These are phyloP conservation scores for Kentomonas sorsogonicus DNA, from an alignment of 208 protist species.

Conservation along the genomic window DNA sequence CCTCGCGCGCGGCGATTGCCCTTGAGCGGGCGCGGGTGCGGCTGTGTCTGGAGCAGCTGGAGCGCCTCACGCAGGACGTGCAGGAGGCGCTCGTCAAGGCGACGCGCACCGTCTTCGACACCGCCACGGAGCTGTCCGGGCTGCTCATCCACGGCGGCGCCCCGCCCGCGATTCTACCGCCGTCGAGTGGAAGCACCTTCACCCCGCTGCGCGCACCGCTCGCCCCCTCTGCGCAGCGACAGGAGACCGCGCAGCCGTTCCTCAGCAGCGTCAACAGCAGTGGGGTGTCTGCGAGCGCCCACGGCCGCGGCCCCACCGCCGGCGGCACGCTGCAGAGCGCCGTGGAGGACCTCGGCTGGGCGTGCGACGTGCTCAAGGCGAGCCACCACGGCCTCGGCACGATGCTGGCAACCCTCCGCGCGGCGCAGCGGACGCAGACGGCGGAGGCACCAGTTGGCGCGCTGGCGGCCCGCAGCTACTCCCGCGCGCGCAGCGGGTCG, in stretches of 20 bases:
- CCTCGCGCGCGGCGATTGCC: conserved; percentile 26
- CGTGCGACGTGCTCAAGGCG: conserved; percentile 63
- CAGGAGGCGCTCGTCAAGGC: conserved; percentile 35
- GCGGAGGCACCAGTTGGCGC: conserved; percentile 7
- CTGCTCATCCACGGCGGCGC: not conserved
- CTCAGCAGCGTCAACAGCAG: not conserved
- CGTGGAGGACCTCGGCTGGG: conserved; percentile 36
- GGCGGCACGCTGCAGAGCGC: conserved; percentile 6
- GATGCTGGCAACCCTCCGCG: conserved; percentile 14
- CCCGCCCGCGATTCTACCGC: not conserved
- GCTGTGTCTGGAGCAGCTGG: conserved; percentile 31
- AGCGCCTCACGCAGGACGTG: conserved; percentile 30
- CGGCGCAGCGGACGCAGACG: conserved; percentile 10
- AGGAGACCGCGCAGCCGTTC: not conserved
- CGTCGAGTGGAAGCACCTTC: not conserved
- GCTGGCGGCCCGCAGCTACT: not conserved
- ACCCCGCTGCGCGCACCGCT: not conserved
- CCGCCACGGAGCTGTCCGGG: conserved; percentile 5
- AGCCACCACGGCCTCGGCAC: conserved; percentile 31
- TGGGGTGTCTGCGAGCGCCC: not conserved
- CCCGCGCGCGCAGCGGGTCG: not conserved
- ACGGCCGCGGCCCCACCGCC: not conserved
- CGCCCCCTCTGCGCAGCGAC: not conserved
- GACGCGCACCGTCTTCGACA: conserved; percentile 39
- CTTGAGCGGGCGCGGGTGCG: conserved; percentile 43